Base-by-base conservation (phyloP, 257 asterid species). In the Solanum verrucosum region DNA sequence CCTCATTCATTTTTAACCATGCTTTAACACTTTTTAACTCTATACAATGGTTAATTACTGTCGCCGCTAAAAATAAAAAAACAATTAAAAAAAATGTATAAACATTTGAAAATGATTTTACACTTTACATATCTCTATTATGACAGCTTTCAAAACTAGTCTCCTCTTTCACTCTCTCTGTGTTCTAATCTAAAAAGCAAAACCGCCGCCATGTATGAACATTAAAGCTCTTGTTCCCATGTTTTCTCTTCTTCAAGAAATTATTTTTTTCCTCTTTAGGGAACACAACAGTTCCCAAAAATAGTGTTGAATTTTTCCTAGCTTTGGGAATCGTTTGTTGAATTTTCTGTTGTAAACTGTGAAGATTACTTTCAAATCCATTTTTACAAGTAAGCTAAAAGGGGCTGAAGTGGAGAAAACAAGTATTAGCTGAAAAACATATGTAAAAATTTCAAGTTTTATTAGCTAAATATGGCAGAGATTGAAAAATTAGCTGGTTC, bases 381-480 rank as follows among this genome's bases (percentile, higher is more conserved):
- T 77, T 40, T 77, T 38, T 21, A 38, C n/a, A 34, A 74, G 46
- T 35, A 73, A 73, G 81, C 59, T 40, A 40, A 42, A n/a, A 78
- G 38, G 38, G 8, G 70, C 31, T 79, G 40, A 79, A 40, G n/a
- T n/a, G 7, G 84, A 77, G 60, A 38, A 75, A 71, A 70, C 37
- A 31, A 75, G 10, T 40, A 40, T 0, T 23, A 23, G 31, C 21
- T 75, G 83, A 38, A 75, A 75, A 79, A 1, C 40, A 18, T n/a
- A 82, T 82, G 44, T 49, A 3, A 29, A 49, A 82, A 49, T 12
- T 31, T 82, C 31, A 31, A 82, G 44, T 77, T 82, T 10, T 82
- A 27, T 82, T 29, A 29, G 44, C 86, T 82, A 82, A 29, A 59
- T 21, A 93, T 90, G 92, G 93, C 73, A 72, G 94, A 91, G 79